Evolutionary conservation across 768 basidiomycete species (phyloP).

Genomic region (Infundibulicybe gibba): DNA sequence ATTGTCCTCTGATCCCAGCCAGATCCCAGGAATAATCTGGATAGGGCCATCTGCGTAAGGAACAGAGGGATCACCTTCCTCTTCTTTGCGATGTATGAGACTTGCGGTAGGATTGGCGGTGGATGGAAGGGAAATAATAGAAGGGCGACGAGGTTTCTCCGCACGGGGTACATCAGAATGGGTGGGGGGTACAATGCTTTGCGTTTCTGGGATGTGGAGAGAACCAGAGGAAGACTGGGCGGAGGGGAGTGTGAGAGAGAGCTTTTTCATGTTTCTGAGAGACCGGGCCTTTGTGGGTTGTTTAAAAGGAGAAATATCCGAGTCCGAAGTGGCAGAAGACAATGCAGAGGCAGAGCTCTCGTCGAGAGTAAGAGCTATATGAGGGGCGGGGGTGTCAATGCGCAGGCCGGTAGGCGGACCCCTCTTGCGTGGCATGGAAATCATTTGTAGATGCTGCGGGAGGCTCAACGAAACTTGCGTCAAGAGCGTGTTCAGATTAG

Average conservation of each 20-base stretch:
- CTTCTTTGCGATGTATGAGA: conserved; percentile 60
- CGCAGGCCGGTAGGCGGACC: conserved; percentile 54
- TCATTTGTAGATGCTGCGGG: conserved; percentile 20
- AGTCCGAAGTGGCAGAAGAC: conserved; percentile 50
- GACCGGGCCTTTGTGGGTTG: conserved; percentile 37
- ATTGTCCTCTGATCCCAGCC: conserved; percentile 92
- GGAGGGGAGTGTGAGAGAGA: conserved; percentile 66
- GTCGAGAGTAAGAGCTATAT: conserved; percentile 45
- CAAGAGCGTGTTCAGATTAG: background rate
- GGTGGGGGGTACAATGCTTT: conserved; percentile 25
- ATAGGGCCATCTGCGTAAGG: conserved; percentile 82
- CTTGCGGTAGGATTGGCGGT: conserved; percentile 43
- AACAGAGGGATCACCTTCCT: conserved; percentile 54
- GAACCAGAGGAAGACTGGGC: conserved; percentile 56
- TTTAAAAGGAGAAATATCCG: conserved; percentile 42
- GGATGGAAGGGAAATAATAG: conserved; percentile 66
- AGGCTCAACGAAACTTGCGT: conserved; percentile 15
- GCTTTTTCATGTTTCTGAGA: conserved; percentile 70
- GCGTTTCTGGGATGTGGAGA: conserved; percentile 33
- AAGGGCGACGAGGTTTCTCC: conserved; percentile 56
- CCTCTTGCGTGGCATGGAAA: conserved; percentile 41
- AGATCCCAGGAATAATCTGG: conserved; percentile 82
- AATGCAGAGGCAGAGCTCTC: conserved; percentile 47
- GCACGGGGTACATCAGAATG: conserved; percentile 22
- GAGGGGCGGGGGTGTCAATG: conserved; percentile 52